Base-by-base conservation (phyloP, 2,329 filamentous ascomycete species). In the Alternaria tenuissima region DNA sequence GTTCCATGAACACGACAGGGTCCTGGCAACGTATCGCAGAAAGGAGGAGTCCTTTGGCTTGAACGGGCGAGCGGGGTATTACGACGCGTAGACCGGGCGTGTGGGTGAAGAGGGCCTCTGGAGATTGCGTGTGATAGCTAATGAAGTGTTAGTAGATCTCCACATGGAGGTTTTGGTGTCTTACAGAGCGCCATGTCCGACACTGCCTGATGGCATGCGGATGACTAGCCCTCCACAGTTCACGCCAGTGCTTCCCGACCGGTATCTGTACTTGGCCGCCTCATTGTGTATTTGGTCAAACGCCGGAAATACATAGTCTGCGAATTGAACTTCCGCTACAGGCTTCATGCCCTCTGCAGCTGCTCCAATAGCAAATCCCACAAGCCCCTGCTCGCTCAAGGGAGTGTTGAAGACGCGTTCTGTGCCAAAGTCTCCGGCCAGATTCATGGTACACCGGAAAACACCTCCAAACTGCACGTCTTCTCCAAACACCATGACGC, bases 391-490 rank as follows among this genome's bases (percentile, higher is more conserved):
- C 77, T 99, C 95, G 34, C 90, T 92, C 68, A 99, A 81, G 0
- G 95, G 95, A 18, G 94, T 98, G 80, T 99, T 98, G 84, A 99
- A 99, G 34, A 99, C 94, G 58, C 95, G 86, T 59, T 95, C 91
- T 3, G 88, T 86, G 8, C 95, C 95, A 77, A 95, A 96, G 57
- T 92, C 92, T 63, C 93, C 91, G 32, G 93, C 89, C 16, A 99
- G 85, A 70, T 94, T 92, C 88, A 95, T 94, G 32, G 92, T 94
- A 80, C 93, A 97, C 57, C 95, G 87, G 75, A 99, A 99, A 16
- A 99, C 95, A 55, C 95, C 95, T 42, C 95, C 95, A 71, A 99
- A 99, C 14, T 95, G 92, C 7, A 99, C 93, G 76, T 99, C 95
- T 79, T 99, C 95, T 42, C 95, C 95, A 72, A 99, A 99, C 9